Evolutionary conservation across 2,329 filamentous ascomycete genomes (phyloP), one percentile per base, ranked within the genome.

Genomic region (Tolypocladium ovalisporum): DNA sequence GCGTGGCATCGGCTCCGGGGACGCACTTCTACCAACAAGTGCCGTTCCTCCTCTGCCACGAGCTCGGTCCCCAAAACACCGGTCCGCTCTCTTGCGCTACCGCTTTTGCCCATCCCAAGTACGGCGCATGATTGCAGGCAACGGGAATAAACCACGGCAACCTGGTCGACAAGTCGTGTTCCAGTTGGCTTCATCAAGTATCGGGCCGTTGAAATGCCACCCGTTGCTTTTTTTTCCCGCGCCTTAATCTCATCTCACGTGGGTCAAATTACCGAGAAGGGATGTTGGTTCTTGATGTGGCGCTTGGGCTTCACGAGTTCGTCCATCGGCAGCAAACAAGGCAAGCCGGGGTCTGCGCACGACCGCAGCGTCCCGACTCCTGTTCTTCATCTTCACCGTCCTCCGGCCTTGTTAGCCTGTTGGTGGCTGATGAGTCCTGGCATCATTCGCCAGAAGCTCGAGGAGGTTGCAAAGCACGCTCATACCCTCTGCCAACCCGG

Each of bases 151-250:
- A n/a, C 7, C 32, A 19, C 27, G 8, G 27, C 44, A 49, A 49
- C 59, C 54, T 56, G 51, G 36, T 54, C 24, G 24, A 52, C 10
- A 44, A 39, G 40, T 49, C 40, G 22, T n/a, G 24, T 15, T 10
- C n/a, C 37, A 35, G 47, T 54, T 37, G 39, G 22, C 54, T 24
- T 32, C 47, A 13, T 49, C 32, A 34, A 47, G 12, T 17, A 54
- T 53, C 47, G 55, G 47, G 47, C 53, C 54, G 54, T 37, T 39
- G 54, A 53, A n/a, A 44, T 53, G 35, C 52, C 52, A 57, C 39
- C 44, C 47, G 54, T 52, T 35, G 47, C n/a, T 47, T 57, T 44
- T 54, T 54, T 58, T 37, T 39, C 7, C 15, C 19, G 22, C 32
- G 55, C 22, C 47, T n/a, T 29, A 32, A 32, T 56, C 44, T 56